These are phyloP conservation scores for Aquilaria agallochum DNA, from an alignment of 441 rosid genomes.

Conservation along the genomic window DNA sequence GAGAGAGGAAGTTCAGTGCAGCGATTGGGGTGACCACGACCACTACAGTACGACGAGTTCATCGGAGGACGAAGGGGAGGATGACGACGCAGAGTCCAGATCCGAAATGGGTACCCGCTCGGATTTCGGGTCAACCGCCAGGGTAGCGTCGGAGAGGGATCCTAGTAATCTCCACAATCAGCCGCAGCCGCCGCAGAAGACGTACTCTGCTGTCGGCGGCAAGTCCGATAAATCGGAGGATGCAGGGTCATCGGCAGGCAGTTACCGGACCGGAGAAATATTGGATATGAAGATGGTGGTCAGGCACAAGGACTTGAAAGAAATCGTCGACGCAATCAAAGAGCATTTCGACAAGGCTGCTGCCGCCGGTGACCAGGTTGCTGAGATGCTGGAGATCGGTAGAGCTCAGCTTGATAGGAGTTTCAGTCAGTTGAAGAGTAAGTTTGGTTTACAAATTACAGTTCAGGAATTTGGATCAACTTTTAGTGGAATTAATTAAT, in stretches of 20 bases:
- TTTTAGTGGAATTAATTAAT: neutral
- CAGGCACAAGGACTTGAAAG: conserved; percentile 87
- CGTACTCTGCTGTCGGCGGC: conserved; percentile 17
- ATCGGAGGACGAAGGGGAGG: conserved; percentile 37
- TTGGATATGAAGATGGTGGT: conserved; percentile 74
- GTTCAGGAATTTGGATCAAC: neutral
- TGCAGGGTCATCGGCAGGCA: conserved; percentile 50
- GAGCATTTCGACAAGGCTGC: conserved; percentile 85
- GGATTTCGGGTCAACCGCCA: conserved; percentile 47
- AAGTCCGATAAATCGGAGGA: conserved; percentile 40
- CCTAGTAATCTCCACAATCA: conserved; percentile 11
- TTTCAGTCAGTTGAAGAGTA: conserved; percentile 85
- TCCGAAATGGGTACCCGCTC: conserved; percentile 69
- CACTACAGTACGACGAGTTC: conserved; percentile 60
- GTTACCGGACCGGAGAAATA: conserved; percentile 48
- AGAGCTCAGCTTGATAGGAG: conserved; percentile 90
- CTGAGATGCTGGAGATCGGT: conserved; percentile 77
- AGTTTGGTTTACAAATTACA: conserved; percentile 6
- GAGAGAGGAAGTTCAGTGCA: conserved; percentile 94
- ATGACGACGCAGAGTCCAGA: conserved; percentile 47
- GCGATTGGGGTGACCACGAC: conserved; percentile 89
- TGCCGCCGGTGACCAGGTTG: conserved; percentile 67
- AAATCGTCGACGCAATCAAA: conserved; percentile 76
- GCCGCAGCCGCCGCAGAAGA: conserved; percentile 21
- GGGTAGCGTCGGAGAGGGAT: conserved; percentile 34